Percentiles rank a stretch among this genome's conserved stretches.
These are phyloP conservation scores for Vitis riparia DNA, from an alignment of 164 flowering plant species.

Conservation along the genomic window DNA sequence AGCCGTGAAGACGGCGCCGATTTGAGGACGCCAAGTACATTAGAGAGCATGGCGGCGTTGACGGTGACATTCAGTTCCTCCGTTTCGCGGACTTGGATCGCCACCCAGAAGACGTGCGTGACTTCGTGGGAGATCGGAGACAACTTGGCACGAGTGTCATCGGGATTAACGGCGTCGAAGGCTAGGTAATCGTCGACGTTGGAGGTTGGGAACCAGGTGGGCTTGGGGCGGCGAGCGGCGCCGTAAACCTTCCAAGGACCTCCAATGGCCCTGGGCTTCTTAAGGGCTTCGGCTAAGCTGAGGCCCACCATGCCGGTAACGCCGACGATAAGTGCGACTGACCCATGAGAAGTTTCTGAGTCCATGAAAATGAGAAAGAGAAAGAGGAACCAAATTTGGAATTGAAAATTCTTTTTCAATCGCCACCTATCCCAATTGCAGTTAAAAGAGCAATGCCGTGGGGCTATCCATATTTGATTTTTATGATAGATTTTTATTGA, in stretches of 20 bases:
- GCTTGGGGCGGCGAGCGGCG: conserved; percentile 29
- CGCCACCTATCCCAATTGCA: too few relatives aligned
- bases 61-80: conserved; percentile 19
- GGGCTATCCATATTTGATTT: too few relatives aligned
- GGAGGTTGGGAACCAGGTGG: conserved; percentile 34
- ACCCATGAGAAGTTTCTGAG: not conserved
- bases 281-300: conserved; percentile 33
- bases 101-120: conserved; percentile 46
- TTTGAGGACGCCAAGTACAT: conserved; percentile 29
- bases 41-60: conserved; percentile 27
- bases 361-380: conserved; percentile 9
- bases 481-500: too few relatives aligned
- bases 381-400: not conserved
- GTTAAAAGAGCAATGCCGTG: too few relatives aligned
- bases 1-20: conserved; percentile 10
- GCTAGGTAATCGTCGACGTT: conserved; percentile 22
- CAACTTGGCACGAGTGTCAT: conserved; percentile 18
- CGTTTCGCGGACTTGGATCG: conserved; percentile 13
- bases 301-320: conserved; percentile 48
- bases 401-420: too few relatives aligned
- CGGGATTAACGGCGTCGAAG: conserved; percentile 23
- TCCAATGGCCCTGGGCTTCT: conserved; percentile 22
- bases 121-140: conserved; percentile 20
- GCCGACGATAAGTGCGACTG: conserved; percentile 39
- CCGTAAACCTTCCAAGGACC: conserved; percentile 47